Base-by-base conservation (phyloP, 2,329 filamentous ascomycete species). In the Stachybotrys echinatus region DNA sequence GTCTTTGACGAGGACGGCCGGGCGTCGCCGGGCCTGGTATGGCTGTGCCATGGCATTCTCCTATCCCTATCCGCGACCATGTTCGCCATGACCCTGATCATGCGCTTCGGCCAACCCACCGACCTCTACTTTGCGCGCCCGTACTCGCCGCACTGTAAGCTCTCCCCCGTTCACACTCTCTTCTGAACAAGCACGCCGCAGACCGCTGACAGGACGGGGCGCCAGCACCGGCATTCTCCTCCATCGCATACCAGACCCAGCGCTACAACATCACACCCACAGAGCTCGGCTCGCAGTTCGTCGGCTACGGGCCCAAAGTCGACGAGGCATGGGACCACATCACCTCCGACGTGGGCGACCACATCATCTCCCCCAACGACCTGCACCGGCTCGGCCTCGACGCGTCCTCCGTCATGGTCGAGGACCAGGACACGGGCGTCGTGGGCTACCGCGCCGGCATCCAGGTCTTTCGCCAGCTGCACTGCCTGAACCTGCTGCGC, bases 401-500 rank as follows among this genome's bases (percentile, higher is more conserved):
- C 53, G 75, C 76, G 2, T 65, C 73, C 20, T 78, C 77, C 1
- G 67, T 83, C n/a, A 76, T 74, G 56, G 75, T 81, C 54, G 77
- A 74, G 10, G 69, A 84, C 54, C 75, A 79, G 5, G 69, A 68
- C 42, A 81, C 80, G 2, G 81, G 80, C 18, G 71, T 77, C 50
- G 72, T 74, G 37, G 81, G 80, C 1, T 84, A 83, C 56, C 71
- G 80, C n/a, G 79, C 81, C 0, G 81, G 75, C 1, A 65, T 82
- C 3, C 77, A 82, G 57, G 77, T 80, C 0, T 81, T 82, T 63
- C 79, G 82, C 61, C 77, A 77, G 56, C 67, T 79, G 31, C 75
- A 77, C 58, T 78, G 75, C 60, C 64, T 77, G 37, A 77, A 78
- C 57, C 57, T 77, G 34, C 61, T 71, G 57, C 61, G 75, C 12